Evolutionary conservation across 2,329 filamentous ascomycete species (phyloP).

Genomic region (Lachnellula hyalina): DNA sequence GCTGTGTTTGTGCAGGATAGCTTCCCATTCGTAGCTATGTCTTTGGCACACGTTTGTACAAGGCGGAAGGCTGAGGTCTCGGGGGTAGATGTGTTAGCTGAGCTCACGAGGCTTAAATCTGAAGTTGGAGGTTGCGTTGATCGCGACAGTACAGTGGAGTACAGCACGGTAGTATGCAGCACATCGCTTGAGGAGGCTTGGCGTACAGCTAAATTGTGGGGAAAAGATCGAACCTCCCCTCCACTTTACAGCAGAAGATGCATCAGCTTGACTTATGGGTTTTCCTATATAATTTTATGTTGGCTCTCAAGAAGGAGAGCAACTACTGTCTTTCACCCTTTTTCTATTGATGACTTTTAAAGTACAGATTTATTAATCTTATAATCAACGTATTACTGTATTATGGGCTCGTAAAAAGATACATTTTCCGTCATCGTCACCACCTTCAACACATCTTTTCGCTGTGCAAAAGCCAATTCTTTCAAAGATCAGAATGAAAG

Average conservation of each 20-base stretch:
- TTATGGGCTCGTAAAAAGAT: too few relatives aligned
- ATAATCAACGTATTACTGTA: too few relatives aligned
- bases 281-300: too few relatives aligned
- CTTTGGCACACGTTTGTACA: slow-evolving; percentile 5
- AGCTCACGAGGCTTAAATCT: neutral
- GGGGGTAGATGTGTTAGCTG: neutral
- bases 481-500: too few relatives aligned
- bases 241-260: neutral
- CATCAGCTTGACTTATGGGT: neutral
- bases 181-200: neutral
- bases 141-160: neutral
- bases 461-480: too few relatives aligned
- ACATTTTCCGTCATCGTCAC: too few relatives aligned
- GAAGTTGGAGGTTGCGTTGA: neutral
- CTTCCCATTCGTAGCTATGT: slow-evolving; percentile 23
- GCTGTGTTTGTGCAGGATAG: slow-evolving; percentile 19
- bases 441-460: too few relatives aligned
- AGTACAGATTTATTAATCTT: too few relatives aligned
- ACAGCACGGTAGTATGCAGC: too few relatives aligned
- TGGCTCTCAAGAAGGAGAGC: too few relatives aligned
- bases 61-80: neutral
- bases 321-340: too few relatives aligned
- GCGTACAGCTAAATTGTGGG: neutral
- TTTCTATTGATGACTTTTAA: too few relatives aligned
- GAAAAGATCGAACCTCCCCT: neutral